A percentile compares a stretch with the other conserved stretches of the same genome.
These are phyloP conservation scores for Colletotrichum orbiculare DNA, from an alignment of 2,329 filamentous ascomycete genomes.

Conservation along the genomic window DNA sequence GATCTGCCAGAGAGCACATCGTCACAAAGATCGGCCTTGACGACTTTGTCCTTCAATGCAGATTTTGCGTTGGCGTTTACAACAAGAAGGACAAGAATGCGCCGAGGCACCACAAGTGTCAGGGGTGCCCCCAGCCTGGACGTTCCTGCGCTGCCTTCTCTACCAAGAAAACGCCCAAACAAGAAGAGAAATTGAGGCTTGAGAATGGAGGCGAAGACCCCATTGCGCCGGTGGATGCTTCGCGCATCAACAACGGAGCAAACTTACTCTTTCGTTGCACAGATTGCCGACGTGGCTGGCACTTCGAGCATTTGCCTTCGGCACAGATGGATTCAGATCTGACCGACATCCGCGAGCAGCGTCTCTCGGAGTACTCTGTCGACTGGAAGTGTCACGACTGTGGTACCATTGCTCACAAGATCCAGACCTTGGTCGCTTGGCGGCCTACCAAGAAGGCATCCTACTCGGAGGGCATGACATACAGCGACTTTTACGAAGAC, in stretches of 20 bases:
- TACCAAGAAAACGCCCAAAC: constrained; percentile 74
- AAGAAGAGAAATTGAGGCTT: constrained; percentile 85
- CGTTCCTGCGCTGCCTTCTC: constrained; percentile 81
- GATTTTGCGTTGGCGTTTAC: constrained; percentile 79
- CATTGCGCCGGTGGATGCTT: constrained; percentile 69
- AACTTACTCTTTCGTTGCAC: constrained; percentile 87
- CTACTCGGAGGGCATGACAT: constrained; percentile 62
- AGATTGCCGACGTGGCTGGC: constrained; percentile 81
- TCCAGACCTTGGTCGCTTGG: constrained; percentile 89
- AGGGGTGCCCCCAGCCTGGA: constrained; percentile 74
- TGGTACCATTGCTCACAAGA: constrained; percentile 69
- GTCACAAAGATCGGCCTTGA: constrained; percentile 85
- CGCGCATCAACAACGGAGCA: constrained; percentile 78
- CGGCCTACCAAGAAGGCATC: constrained; percentile 72
- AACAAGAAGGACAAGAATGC: constrained; percentile 75
- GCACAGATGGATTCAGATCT: constrained; percentile 29
- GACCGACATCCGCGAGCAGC: constrained; percentile 64
- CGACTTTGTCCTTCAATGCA: constrained; percentile 89
- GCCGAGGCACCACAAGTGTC: constrained; percentile 79
- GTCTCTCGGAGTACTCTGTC: constrained; percentile 77
- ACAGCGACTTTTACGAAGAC: constrained; percentile 68
- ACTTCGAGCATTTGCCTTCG: constrained; percentile 79
- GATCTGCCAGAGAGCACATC: constrained; percentile 82
- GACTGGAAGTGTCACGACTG: constrained; percentile 88
- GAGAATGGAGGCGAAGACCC: constrained; percentile 86